These are phyloP conservation scores for Boletus fagicola DNA, from an alignment of 768 basidiomycete genomes.

Conservation along the genomic window DNA sequence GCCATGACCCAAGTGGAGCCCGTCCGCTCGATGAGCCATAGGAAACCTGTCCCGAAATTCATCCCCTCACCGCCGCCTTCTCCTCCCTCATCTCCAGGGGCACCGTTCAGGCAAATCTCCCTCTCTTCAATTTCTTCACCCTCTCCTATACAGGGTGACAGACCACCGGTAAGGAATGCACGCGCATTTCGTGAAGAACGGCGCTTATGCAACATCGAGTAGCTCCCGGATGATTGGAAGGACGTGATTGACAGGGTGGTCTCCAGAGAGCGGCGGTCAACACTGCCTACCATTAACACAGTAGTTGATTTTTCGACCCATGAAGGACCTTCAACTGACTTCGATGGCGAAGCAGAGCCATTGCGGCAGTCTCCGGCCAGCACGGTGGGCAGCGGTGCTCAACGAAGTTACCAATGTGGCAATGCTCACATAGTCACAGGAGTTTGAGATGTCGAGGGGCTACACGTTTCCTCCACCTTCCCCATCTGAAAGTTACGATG, in stretches of 20 bases:
- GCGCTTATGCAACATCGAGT: constrained; percentile 8
- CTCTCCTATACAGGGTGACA: constrained; percentile 22
- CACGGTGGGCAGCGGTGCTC: constrained; percentile 33
- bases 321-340: constrained; percentile 24
- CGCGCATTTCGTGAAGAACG: not conserved
- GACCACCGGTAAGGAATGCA: constrained; percentile 31
- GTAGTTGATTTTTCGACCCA: constrained; percentile 31
- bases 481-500: constrained; percentile 35
- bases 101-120: constrained; percentile 34
- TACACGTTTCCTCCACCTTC: constrained; percentile 34
- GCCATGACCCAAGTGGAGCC: constrained; percentile 32
- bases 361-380: constrained; percentile 35
- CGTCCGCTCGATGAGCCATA: constrained; percentile 51
- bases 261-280: constrained; percentile 31
- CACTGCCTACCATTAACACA: constrained; percentile 34
- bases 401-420: constrained; percentile 23
- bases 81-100: constrained; percentile 34
- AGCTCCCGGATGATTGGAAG: constrained; percentile 39
- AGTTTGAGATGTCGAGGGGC: constrained; percentile 31
- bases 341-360: constrained; percentile 26
- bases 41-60: constrained; percentile 69
- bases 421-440: constrained; percentile 33
- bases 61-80: constrained; percentile 60
- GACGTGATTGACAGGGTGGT: constrained; percentile 34
- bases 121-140: constrained; percentile 26